phyloP scores from a whole-genome alignment of 2,329 filamentous ascomycete genomes.

The Cercospora brassicicola region DNA sequence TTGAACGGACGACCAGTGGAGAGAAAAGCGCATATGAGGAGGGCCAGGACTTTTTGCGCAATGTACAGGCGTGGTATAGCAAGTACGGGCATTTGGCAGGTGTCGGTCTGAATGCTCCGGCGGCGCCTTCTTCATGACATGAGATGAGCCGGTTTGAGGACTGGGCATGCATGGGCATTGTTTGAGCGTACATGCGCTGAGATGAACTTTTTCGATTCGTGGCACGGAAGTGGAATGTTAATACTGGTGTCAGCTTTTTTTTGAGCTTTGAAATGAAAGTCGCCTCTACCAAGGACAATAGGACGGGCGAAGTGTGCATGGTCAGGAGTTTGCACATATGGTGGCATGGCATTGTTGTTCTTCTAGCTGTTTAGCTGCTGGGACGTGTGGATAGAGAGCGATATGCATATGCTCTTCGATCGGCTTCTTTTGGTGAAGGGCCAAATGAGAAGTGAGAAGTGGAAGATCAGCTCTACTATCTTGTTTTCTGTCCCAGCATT shows the following conservation, averaged over 20 bases:
- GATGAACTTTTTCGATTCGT: not conserved
- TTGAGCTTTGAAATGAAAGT: not conserved
- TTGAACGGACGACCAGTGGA: not conserved
- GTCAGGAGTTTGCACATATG: not conserved
- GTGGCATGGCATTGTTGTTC: not conserved
- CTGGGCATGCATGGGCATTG: not conserved
- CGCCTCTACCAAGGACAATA: not conserved
- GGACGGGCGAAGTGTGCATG: not conserved
- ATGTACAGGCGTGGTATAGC: slow-evolving; percentile 1
- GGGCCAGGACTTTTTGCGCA: slow-evolving; percentile 3
- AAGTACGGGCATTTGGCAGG: slow-evolving; percentile 3
- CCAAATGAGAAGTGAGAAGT: not conserved
- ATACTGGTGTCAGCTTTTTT: not conserved
- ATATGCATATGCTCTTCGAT: not conserved
- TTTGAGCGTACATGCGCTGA: not conserved
- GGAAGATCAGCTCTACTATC: not conserved
- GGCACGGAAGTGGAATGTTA: not conserved
- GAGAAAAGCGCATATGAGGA: not conserved
- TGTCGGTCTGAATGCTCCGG: not conserved
- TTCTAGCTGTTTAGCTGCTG: not conserved
- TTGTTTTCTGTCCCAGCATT: not conserved
- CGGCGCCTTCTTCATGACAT: not conserved
- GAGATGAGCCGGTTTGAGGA: not conserved
- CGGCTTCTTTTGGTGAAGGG: no score
- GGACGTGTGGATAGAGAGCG: not conserved